A percentile compares a stretch with the other conserved stretches of the same genome.
Conservation (phyloP, 106 monocot species). For the Dendrobium chrysotoxum region DNA sequence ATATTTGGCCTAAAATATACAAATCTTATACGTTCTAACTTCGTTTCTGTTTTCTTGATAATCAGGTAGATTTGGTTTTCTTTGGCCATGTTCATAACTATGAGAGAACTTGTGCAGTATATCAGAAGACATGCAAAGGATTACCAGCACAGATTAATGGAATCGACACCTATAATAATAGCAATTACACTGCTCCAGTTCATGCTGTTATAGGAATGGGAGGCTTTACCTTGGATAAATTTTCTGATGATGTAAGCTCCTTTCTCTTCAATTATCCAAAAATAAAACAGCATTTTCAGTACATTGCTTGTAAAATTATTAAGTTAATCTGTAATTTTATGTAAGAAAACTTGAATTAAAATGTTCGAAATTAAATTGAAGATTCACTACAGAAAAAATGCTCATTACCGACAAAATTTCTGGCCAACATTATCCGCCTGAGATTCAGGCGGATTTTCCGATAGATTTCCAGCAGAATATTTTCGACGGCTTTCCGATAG, state of each 20-base stretch:
- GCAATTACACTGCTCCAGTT: conserved; percentile 54
- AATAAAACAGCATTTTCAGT: not conserved
- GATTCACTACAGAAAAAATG: too few species aligned
- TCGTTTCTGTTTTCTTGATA: not conserved
- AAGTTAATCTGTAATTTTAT: not conserved
- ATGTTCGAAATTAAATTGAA: too few species aligned
- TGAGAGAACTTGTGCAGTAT: conserved; percentile 69
- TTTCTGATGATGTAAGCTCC: conserved; percentile 29
- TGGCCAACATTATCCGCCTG: too few species aligned
- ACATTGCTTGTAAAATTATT: not conserved
- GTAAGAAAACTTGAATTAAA: too few species aligned
- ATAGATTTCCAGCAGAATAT: too few species aligned
- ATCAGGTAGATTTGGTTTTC: conserved; percentile 61
- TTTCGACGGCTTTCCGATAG: too few species aligned
- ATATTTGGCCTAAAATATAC: too few species aligned
- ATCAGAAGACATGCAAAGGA: conserved; percentile 31
- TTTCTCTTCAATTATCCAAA: not conserved
- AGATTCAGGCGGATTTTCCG: too few species aligned
- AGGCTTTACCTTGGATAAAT: conserved; percentile 48
- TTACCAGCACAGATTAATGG: conserved; percentile 49
- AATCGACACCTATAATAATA: conserved; percentile 47
- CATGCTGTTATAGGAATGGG: conserved; percentile 62
- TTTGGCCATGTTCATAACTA: conserved; percentile 82
- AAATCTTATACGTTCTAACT: too few species aligned
- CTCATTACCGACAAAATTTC: too few species aligned